Conservation (phyloP, 345 rosid species). For the Linum usitatissimum region DNA sequence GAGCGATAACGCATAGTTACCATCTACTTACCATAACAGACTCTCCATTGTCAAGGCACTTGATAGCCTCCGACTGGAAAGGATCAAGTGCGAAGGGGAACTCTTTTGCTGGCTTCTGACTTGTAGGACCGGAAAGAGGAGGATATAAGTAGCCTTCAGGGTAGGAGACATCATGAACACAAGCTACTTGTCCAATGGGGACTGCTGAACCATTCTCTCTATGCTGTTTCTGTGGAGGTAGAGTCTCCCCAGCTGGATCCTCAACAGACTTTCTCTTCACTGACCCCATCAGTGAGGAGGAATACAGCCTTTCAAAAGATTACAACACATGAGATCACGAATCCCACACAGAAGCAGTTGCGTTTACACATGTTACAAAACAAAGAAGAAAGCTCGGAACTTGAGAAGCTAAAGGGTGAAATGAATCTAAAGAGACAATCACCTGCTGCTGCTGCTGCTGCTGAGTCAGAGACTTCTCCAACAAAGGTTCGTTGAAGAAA, state of each 20-base stretch:
- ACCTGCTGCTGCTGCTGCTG: neutral
- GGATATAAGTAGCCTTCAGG: slow-evolving; percentile 53
- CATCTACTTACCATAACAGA: slow-evolving; percentile 63
- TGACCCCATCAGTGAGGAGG: slow-evolving; percentile 30
- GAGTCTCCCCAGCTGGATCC: slow-evolving; percentile 23
- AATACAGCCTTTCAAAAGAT: too few relatives aligned
- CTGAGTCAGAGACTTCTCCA: too few relatives aligned
- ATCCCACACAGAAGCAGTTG: neutral
- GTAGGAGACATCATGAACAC: slow-evolving; percentile 75
- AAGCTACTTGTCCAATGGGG: slow-evolving; percentile 34
- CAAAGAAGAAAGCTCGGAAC: neutral
- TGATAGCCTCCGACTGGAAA: slow-evolving; percentile 90
- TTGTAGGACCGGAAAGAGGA: slow-evolving; percentile 13
- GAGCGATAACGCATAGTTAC: neutral
- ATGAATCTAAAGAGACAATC: neutral
- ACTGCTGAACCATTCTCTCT: slow-evolving; percentile 26
- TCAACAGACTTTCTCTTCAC: slow-evolving; percentile 52
- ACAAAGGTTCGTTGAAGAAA: too few relatives aligned
- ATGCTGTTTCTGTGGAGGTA: slow-evolving; percentile 35
- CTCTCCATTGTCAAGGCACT: slow-evolving; percentile 74
- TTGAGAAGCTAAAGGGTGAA: neutral
- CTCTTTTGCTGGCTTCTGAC: slow-evolving; percentile 58
- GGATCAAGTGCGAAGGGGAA: slow-evolving; percentile 89
- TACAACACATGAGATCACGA: neutral
- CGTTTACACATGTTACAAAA: neutral